A percentile compares a stretch with the other conserved stretches of the same genome.
phyloP scores from a whole-genome alignment of 2,329 filamentous ascomycete species.

The Penicillium sp. region DNA sequence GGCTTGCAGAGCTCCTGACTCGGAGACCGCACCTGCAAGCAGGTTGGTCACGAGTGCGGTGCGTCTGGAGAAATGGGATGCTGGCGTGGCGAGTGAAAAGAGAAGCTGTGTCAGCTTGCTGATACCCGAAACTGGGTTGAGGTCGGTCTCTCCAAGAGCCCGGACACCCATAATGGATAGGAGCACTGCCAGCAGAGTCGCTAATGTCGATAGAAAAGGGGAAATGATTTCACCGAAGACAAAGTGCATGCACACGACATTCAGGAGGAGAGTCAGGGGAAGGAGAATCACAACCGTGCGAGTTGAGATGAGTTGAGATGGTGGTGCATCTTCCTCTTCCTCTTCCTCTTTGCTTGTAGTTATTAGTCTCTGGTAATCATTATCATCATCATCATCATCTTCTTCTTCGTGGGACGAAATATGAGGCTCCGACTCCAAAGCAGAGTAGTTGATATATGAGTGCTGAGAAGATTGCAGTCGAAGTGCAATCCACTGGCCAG shows the following conservation, averaged over 20 bases:
- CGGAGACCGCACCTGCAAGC: slow-evolving; percentile 78
- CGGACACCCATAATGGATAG: slow-evolving; percentile 58
- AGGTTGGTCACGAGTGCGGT: slow-evolving; percentile 84
- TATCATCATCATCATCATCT: not conserved
- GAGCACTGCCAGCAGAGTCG: slow-evolving; percentile 73
- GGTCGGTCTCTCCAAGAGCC: slow-evolving; percentile 69
- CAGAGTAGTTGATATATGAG: slow-evolving; percentile 27
- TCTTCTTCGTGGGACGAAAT: slow-evolving; percentile 2
- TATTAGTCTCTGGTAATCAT: not conserved
- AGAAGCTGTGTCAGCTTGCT: slow-evolving; percentile 92
- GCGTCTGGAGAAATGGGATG: slow-evolving; percentile 68
- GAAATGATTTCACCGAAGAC: slow-evolving; percentile 79
- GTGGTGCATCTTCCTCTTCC: slow-evolving; percentile 67
- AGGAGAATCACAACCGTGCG: slow-evolving; percentile 67
- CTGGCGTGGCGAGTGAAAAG: slow-evolving; percentile 81
- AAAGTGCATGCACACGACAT: slow-evolving; percentile 69
- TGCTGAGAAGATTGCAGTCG: slow-evolving; percentile 14
- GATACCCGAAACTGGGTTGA: slow-evolving; percentile 94
- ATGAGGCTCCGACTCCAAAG: slow-evolving; percentile 15
- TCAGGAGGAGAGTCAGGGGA: slow-evolving; percentile 65
- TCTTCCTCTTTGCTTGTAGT: slow-evolving; percentile 6
- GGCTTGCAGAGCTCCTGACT: slow-evolving; percentile 80
- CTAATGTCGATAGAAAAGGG: slow-evolving; percentile 62
- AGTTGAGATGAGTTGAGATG: slow-evolving; percentile 68
- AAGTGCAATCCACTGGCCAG: slow-evolving; percentile 24